Conservation (phyloP, 441 rosid genomes). For the Arabidopsis hybrid region DNA sequence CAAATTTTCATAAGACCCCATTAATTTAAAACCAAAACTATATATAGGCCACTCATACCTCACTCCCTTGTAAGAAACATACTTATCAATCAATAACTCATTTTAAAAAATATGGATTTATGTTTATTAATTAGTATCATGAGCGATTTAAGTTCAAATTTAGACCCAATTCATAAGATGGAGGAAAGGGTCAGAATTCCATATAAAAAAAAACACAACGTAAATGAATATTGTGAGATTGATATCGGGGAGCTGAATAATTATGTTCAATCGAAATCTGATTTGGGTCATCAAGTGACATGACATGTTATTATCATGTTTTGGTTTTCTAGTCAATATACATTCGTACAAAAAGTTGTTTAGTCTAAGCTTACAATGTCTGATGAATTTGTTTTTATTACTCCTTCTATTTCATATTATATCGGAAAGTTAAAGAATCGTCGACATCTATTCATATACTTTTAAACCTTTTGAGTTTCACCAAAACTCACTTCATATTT, state of each 20-base stretch:
- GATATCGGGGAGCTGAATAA: background rate
- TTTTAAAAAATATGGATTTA: background rate
- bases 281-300: slow-evolving; percentile 1
- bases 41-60: slow-evolving; percentile 20
- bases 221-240: background rate
- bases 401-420: too few species aligned
- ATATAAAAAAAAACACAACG: background rate
- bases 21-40: background rate
- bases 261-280: slow-evolving; percentile 14
- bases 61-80: slow-evolving; percentile 18
- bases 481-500: too few species aligned
- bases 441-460: too few species aligned
- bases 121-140: background rate
- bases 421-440: too few species aligned
- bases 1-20: background rate
- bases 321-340: background rate
- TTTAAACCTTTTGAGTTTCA: too few species aligned
- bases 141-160: background rate
- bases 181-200: background rate
- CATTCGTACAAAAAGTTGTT: background rate
- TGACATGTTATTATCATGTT: background rate
- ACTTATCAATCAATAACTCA: slow-evolving; percentile 8
- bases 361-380: background rate
- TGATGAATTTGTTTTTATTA: background rate
- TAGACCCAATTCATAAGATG: background rate